Conservation (phyloP, 2,329 filamentous ascomycete genomes). For the Lecanicillium sp. region DNA sequence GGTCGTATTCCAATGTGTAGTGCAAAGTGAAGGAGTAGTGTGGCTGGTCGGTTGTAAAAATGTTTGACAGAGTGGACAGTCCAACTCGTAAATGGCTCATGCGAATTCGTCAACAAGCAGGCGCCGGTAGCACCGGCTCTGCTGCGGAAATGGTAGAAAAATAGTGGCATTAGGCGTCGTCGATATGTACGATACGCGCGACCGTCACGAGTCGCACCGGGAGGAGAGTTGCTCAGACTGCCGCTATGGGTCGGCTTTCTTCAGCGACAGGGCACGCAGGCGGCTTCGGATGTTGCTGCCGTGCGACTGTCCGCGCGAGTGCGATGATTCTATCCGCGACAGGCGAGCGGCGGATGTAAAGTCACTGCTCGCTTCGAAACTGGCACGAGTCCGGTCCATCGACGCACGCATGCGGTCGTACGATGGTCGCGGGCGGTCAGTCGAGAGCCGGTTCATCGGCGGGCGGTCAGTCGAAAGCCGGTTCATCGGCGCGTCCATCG, state of each 20-base stretch:
- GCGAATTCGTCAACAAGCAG: slow-evolving; percentile 40
- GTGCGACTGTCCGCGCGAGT: slow-evolving; percentile 33
- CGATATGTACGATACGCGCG: slow-evolving; percentile 25
- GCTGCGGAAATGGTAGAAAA: slow-evolving; percentile 7
- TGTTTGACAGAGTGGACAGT: slow-evolving; percentile 18
- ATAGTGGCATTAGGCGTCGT: slow-evolving; percentile 24
- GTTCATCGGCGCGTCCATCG: slow-evolving; percentile 43
- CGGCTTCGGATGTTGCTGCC: slow-evolving; percentile 29
- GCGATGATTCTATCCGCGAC: slow-evolving; percentile 72
- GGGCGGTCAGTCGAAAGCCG: slow-evolving; percentile 59
- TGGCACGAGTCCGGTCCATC: slow-evolving; percentile 77
- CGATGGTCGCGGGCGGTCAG: slow-evolving; percentile 70
- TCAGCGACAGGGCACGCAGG: slow-evolving; percentile 37
- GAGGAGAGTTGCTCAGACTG: slow-evolving; percentile 20
- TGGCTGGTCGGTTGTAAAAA: slow-evolving; percentile 2
- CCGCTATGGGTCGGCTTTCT: slow-evolving; percentile 33
- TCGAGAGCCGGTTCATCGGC: slow-evolving; percentile 43
- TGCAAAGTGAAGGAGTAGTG: no score
- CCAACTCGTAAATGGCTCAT: slow-evolving; percentile 46
- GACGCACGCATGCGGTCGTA: slow-evolving; percentile 81
- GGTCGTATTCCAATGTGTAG: slow-evolving; percentile 8
- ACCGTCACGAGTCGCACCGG: slow-evolving; percentile 11
- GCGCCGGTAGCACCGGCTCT: background rate
- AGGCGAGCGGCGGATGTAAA: slow-evolving; percentile 87
- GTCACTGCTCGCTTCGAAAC: slow-evolving; percentile 82